Conservation (phyloP, 345 rosid species). For the Kandelia obovata region DNA sequence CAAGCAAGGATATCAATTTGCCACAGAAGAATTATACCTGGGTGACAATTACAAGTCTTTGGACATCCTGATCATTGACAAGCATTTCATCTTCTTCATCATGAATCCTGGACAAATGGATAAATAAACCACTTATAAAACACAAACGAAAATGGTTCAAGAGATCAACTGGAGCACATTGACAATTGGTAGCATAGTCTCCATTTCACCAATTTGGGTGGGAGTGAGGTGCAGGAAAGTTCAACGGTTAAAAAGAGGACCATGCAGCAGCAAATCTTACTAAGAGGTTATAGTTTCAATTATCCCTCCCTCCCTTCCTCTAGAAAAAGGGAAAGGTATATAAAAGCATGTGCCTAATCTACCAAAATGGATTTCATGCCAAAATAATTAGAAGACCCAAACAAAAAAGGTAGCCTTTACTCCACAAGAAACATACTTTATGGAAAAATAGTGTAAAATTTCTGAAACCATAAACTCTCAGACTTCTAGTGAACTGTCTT, state of each 20-base stretch:
- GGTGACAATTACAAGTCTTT: slow-evolving; percentile 91
- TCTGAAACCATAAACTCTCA: too few species aligned
- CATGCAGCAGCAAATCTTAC: too few species aligned
- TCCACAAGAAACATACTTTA: too few species aligned
- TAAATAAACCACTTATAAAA: not conserved
- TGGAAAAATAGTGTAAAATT: too few species aligned
- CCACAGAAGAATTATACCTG: slow-evolving; percentile 47
- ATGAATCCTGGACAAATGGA: slow-evolving; percentile 46
- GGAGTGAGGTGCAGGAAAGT: not conserved
- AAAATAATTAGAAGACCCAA: not conserved
- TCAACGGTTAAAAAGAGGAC: too few species aligned
- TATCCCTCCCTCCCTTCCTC: not conserved
- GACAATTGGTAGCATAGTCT: not conserved
- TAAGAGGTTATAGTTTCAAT: too few species aligned
- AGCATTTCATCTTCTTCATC: slow-evolving; percentile 77
- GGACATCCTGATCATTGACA: slow-evolving; percentile 80
- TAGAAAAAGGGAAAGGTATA: not conserved
- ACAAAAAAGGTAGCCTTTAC: too few species aligned
- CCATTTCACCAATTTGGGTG: too few species aligned
- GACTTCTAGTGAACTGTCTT: too few species aligned
- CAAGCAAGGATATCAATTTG: not conserved
- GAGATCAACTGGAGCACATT: not conserved
- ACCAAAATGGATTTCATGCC: not conserved
- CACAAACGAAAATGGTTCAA: not conserved
- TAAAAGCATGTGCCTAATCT: not conserved